Evolutionary conservation across 352 stramenopile genomes (phyloP).

Genomic region (Pythium volutum): DNA sequence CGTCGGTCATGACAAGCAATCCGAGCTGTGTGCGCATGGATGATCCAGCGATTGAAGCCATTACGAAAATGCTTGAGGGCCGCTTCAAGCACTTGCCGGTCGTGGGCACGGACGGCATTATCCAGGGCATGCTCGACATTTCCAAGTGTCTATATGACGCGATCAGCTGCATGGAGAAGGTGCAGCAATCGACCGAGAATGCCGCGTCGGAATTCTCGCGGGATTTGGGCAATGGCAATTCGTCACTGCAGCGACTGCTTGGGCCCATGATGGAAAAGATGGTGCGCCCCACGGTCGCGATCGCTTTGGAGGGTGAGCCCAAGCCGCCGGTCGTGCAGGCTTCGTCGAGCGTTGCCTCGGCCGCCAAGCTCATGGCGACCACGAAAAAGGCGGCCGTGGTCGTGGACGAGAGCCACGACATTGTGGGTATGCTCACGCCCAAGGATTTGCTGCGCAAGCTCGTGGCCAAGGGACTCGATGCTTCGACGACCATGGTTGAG

Average conservation of each 20-base stretch:
- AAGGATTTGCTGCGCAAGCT: constrained; percentile 86
- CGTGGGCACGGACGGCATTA: constrained; percentile 59
- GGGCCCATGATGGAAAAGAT: constrained; percentile 90
- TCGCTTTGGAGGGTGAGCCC: constrained; percentile 75
- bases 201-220: constrained; percentile 78
- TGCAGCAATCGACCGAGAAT: constrained; percentile 81
- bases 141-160: constrained; percentile 89
- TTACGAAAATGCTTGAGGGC: constrained; percentile 88
- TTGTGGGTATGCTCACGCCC: constrained; percentile 83
- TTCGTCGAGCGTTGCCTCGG: constrained; percentile 63
- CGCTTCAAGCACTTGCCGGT: constrained; percentile 88
- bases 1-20: constrained; percentile 83
- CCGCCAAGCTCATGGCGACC: constrained; percentile 81
- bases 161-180: constrained; percentile 83
- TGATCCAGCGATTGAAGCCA: constrained; percentile 81
- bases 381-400: constrained; percentile 87
- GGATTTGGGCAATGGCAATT: constrained; percentile 55
- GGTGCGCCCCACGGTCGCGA: constrained; percentile 78
- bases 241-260: constrained; percentile 68
- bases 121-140: constrained; percentile 87
- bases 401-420: constrained; percentile 60
- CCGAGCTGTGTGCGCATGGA: constrained; percentile 77
- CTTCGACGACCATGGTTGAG: constrained; percentile 70
- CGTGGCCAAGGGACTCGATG: constrained; percentile 76
- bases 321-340: constrained; percentile 77